Evolutionary conservation across 148 eudicot species (phyloP).

Genomic region (Heliamphora exappendiculata): DNA sequence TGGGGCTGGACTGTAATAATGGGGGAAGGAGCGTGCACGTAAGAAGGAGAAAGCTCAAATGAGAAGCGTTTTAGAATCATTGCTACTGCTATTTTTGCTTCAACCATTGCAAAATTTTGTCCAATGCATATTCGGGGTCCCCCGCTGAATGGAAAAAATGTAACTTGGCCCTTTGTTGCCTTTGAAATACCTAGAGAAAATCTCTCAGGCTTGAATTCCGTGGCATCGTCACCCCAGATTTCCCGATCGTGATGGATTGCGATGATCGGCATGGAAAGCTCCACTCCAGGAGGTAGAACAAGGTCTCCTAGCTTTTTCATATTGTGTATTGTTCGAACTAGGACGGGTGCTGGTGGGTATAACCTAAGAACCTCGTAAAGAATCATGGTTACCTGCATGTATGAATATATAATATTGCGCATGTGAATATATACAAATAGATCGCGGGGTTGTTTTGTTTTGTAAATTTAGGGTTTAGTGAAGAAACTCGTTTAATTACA

Average conservation of each 20-base stretch:
- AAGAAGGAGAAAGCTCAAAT: slow-evolving; percentile 42
- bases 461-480: no score
- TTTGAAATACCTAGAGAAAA: slow-evolving; percentile 44
- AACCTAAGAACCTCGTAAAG: slow-evolving; percentile 42
- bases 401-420: neutral
- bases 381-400: slow-evolving; percentile 45
- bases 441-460: no score
- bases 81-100: slow-evolving; percentile 39
- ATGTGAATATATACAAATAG: neutral
- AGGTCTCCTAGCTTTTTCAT: slow-evolving; percentile 34
- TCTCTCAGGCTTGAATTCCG: slow-evolving; percentile 54
- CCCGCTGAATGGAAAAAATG: slow-evolving; percentile 47
- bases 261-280: slow-evolving; percentile 20
- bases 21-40: slow-evolving; percentile 44
- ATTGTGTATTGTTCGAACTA: slow-evolving; percentile 7
- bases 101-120: slow-evolving; percentile 38
- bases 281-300: slow-evolving; percentile 30
- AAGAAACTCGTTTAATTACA: no score
- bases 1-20: slow-evolving; percentile 34
- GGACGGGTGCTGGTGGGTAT: slow-evolving; percentile 27
- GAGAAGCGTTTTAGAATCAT: slow-evolving; percentile 37
- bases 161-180: slow-evolving; percentile 26
- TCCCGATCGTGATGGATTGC: slow-evolving; percentile 28
- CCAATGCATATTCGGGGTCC: slow-evolving; percentile 61
- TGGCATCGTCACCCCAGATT: slow-evolving; percentile 54